Conservation (phyloP, 148 eudicot genomes). For the Heliamphora exappendiculata region DNA sequence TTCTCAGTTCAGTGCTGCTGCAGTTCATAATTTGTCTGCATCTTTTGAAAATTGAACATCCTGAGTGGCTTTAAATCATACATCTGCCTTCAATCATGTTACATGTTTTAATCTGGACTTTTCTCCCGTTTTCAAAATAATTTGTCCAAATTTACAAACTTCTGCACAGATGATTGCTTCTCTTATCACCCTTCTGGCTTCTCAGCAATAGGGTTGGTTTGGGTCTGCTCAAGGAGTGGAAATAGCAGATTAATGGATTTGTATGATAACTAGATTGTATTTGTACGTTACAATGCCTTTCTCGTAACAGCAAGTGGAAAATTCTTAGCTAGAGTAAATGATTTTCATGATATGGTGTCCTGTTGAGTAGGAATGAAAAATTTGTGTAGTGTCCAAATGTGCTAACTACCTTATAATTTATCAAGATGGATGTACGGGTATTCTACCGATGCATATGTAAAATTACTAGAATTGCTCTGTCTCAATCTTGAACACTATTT, state of each 20-base stretch:
- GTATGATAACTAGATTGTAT: not conserved
- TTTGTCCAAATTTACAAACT: no score
- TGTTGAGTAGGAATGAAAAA: not conserved
- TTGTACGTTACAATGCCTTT: not conserved
- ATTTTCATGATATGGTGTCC: not conserved
- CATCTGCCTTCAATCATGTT: no score
- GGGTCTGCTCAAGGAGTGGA: not conserved
- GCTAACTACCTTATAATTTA: not conserved
- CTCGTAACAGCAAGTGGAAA: not conserved
- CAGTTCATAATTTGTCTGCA: no score
- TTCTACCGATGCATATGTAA: not conserved
- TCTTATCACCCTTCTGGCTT: no score
- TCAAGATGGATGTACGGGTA: not conserved
- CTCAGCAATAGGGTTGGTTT: not conserved
- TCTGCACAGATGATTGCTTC: no score
- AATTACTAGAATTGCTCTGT: not conserved
- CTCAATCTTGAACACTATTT: not conserved
- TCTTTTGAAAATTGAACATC: no score
- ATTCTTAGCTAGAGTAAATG: not conserved
- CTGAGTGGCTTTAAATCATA: no score
- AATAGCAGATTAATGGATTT: not conserved
- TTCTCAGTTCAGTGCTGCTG: no score
- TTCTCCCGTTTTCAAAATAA: no score
- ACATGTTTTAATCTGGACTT: no score
- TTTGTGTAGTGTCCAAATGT: not conserved